Evolutionary conservation across 2,329 filamentous ascomycete genomes (phyloP).

Genomic region (Didymella keratinophila): DNA sequence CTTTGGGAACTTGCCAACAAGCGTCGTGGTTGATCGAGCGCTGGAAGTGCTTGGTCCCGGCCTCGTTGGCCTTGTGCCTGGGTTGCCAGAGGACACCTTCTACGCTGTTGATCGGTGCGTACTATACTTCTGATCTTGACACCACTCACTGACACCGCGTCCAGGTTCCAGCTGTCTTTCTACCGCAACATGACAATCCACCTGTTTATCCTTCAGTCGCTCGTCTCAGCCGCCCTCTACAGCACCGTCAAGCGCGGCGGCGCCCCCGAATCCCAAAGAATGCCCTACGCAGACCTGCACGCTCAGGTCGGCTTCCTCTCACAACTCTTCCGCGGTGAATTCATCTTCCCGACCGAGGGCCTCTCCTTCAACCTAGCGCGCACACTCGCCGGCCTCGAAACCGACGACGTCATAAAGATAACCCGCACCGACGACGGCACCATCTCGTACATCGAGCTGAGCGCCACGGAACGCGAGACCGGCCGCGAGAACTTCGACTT

Average conservation of each 20-base stretch:
- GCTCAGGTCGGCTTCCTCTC: constrained; percentile 89
- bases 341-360: constrained; percentile 93
- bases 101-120: constrained; percentile 82
- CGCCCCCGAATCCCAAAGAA: constrained; percentile 80
- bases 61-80: constrained; percentile 80
- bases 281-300: constrained; percentile 74
- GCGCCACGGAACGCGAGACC: constrained; percentile 74
- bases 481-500: constrained; percentile 97
- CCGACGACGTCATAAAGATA: constrained; percentile 77
- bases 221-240: constrained; percentile 91
- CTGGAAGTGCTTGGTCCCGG: constrained; percentile 91
- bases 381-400: constrained; percentile 78
- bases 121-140: background rate
- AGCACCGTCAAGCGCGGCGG: constrained; percentile 89
- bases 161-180: constrained; percentile 88
- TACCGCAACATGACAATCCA: constrained; percentile 99
- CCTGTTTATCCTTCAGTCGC: constrained; percentile 90
- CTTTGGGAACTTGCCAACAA: constrained; percentile 81
- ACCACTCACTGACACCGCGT: constrained; percentile 6
- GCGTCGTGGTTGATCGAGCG: constrained; percentile 84
- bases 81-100: constrained; percentile 87
- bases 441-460: constrained; percentile 75
- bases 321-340: constrained; percentile 89
- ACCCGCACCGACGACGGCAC: constrained; percentile 59
- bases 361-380: constrained; percentile 80